A percentile compares a stretch with the other conserved stretches of the same genome.
Evolutionary conservation across 495 filamentous ascomycete species (phyloP).

Genomic region (Pseudevernia furfuracea): DNA sequence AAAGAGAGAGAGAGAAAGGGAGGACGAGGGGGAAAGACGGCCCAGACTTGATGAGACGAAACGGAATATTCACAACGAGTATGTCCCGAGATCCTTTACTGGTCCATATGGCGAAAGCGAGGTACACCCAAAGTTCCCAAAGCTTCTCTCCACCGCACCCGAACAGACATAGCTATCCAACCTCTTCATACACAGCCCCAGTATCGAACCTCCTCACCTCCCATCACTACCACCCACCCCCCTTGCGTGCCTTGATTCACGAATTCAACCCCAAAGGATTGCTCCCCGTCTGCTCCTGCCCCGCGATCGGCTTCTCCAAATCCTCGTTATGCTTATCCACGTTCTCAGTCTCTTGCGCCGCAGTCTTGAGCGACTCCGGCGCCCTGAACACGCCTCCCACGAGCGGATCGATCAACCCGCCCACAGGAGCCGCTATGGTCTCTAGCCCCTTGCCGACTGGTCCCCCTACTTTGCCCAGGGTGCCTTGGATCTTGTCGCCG

Average conservation of each 20-base stretch:
- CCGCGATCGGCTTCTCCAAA: slow-evolving; percentile 19
- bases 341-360: slow-evolving; percentile 14
- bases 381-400: slow-evolving; percentile 25
- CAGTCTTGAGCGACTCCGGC: slow-evolving; percentile 18
- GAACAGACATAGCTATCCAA: not conserved
- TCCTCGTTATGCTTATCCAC: slow-evolving; percentile 18
- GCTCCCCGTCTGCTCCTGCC: slow-evolving; percentile 25
- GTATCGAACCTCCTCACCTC: not conserved
- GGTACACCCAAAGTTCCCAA: not conserved
- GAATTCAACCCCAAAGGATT: slow-evolving; percentile 29
- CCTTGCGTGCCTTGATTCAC: slow-evolving; percentile 13
- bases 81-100: not conserved
- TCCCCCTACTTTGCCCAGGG: slow-evolving; percentile 25
- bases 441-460: slow-evolving; percentile 28
- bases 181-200: not conserved
- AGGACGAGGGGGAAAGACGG: no score
- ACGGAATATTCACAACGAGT: not conserved
- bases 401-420: slow-evolving; percentile 25
- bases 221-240: not conserved
- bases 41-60: not conserved
- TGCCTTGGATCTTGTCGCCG: slow-evolving; percentile 21
- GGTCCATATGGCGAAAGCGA: not conserved
- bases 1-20: no score
- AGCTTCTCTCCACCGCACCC: not conserved
- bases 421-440: slow-evolving; percentile 21